phyloP scores from a whole-genome alignment of 1,284 basidiomycete species.

The Golubevia pallescens region DNA sequence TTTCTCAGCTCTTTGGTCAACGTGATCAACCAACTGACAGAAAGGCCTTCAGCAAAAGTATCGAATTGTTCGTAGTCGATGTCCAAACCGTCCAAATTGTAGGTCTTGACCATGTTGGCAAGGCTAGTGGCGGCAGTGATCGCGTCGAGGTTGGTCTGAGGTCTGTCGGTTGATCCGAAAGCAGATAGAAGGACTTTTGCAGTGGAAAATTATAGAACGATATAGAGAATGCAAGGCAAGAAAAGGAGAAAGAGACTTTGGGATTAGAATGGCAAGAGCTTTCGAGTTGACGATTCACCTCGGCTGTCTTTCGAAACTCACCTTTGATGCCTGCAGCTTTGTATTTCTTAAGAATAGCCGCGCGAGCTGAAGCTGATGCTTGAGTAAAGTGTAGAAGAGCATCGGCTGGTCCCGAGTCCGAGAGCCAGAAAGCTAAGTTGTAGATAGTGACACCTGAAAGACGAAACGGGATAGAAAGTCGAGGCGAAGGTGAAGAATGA shows the following conservation, averaged over 20 bases:
- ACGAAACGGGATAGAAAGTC: not conserved
- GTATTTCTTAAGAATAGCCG: slow-evolving; percentile 26
- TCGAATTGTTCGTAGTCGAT: slow-evolving; percentile 70
- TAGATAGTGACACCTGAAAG: slow-evolving; percentile 31
- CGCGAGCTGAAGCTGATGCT: not conserved
- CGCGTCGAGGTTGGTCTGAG: slow-evolving; percentile 67
- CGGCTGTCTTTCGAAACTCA: not conserved
- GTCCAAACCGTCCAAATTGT: slow-evolving; percentile 70
- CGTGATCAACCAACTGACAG: slow-evolving; percentile 54
- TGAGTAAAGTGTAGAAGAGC: slow-evolving; percentile 15
- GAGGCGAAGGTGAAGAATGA: no score
- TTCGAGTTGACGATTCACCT: not conserved
- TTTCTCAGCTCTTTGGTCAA: slow-evolving; percentile 65
- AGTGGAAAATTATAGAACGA: not conserved
- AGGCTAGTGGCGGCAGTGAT: slow-evolving; percentile 67
- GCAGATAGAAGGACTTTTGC: slow-evolving; percentile 70
- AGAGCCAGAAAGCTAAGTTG: slow-evolving; percentile 48
- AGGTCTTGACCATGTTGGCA: slow-evolving; percentile 69
- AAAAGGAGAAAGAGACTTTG: not conserved
- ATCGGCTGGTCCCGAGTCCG: slow-evolving; percentile 30
- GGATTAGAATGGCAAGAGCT: not conserved
- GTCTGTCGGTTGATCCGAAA: slow-evolving; percentile 70
- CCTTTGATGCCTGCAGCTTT: slow-evolving; percentile 34
- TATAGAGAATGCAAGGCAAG: not conserved
- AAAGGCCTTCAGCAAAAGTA: slow-evolving; percentile 21